Conservation (phyloP, 2,329 filamentous ascomycete genomes). For the Fusarium duplospermum region DNA sequence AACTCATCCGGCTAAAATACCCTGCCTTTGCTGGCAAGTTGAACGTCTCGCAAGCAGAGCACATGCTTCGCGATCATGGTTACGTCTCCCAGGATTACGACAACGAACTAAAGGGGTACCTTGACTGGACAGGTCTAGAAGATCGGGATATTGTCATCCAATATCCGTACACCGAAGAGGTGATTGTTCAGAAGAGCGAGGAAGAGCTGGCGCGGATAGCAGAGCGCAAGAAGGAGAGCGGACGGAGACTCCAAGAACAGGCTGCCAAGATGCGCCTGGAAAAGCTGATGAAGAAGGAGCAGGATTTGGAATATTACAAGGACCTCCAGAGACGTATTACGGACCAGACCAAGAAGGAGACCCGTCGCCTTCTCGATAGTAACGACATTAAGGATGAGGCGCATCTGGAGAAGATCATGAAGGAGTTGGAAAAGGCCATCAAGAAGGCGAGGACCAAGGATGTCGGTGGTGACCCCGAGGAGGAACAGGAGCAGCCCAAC, state of each 20-base stretch:
- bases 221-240: conserved; percentile 95
- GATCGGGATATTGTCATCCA: conserved; percentile 91
- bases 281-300: conserved; percentile 94
- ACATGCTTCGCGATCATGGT: conserved; percentile 88
- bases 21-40: conserved; percentile 88
- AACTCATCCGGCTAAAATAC: conserved; percentile 91
- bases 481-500: conserved; percentile 83
- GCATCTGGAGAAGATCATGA: conserved; percentile 84
- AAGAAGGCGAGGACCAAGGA: conserved; percentile 93
- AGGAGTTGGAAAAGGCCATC: conserved; percentile 90
- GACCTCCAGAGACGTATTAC: conserved; percentile 79
- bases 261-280: conserved; percentile 97
- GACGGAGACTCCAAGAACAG: conserved; percentile 90
- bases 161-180: conserved; percentile 92
- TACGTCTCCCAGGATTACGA: conserved; percentile 90
- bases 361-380: conserved; percentile 83
- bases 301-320: conserved; percentile 94
- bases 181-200: conserved; percentile 90
- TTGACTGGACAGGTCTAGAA: conserved; percentile 93
- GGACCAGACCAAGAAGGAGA: conserved; percentile 90
- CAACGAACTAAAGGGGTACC: conserved; percentile 76
- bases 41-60: conserved; percentile 86
- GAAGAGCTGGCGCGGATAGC: conserved; percentile 92
- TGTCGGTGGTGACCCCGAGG: conserved; percentile 82
- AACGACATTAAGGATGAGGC: conserved; percentile 94